Percentiles rank a stretch among this genome's conserved stretches.
Evolutionary conservation across 2,329 filamentous ascomycete species (phyloP).

Genomic region (Hymenoscyphus linearis): DNA sequence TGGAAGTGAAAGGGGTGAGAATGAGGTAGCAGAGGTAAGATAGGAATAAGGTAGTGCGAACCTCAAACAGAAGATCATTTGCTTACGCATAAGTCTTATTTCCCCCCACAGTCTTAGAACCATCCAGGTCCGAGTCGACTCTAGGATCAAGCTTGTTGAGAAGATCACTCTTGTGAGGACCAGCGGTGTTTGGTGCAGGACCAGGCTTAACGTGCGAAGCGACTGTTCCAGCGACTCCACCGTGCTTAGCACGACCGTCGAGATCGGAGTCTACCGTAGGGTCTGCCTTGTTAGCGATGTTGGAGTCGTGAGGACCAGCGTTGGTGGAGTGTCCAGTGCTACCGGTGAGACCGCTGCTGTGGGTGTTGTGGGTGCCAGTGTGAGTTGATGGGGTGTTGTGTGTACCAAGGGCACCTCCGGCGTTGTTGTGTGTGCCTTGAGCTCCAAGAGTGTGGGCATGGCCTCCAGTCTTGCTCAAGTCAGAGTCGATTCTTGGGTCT

Average conservation of each 20-base stretch:
- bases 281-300: conserved; percentile 4
- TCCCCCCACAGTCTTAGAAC: conserved; percentile 48
- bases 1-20: background rate
- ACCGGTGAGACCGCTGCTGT: conserved; percentile 34
- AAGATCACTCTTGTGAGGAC: conserved; percentile 48
- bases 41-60: background rate
- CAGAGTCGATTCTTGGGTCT: conserved; percentile 45
- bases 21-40: background rate
- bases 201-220: conserved; percentile 30
- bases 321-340: conserved; percentile 25
- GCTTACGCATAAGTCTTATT: conserved; percentile 43
- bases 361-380: background rate
- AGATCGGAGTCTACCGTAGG: conserved; percentile 35
- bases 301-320: conserved; percentile 34
- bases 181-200: conserved; percentile 41
- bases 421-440: conserved; percentile 13
- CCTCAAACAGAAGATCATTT: background rate
- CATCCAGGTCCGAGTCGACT: conserved; percentile 51
- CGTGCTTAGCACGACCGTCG: conserved; percentile 31
- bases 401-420: conserved; percentile 4
- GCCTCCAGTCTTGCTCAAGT: conserved; percentile 2
- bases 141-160: conserved; percentile 43
- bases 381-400: conserved; percentile 11
- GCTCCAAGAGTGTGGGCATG: conserved; percentile 7
- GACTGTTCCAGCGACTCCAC: conserved; percentile 29